Base-by-base conservation (phyloP, 495 filamentous ascomycete genomes). In the Podospora pseudopauciseta region DNA sequence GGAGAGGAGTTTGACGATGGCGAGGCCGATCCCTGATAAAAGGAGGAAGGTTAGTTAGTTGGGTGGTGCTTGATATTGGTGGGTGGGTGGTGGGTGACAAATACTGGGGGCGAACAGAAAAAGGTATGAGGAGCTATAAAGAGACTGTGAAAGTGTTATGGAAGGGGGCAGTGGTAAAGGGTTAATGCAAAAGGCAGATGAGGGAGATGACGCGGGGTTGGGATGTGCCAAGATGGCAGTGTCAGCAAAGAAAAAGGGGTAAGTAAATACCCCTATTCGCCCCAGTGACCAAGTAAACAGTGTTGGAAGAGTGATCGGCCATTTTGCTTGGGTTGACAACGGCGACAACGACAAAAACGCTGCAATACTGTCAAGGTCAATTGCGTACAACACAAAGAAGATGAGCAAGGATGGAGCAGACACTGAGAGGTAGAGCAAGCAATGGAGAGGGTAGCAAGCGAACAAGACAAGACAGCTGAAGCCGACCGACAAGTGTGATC, bases 1-100 rank as follows among this genome's bases (percentile, higher is more conserved):
- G 69, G 84, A 75, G 73, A 82, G 82, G 19, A 68, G 53, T 32
- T 74, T 65, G 23, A 77, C 34, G 3, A 88, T 66, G 20, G 77
- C 79, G 57, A 75, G 75, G 62, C 85, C 85, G 68, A 87, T 80
- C 44, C 85, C 84, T 82, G 23, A 58, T 15, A 58, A 13, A 23
- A 23, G n/a, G n/a, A 5, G 55, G 23, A 11, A 19, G 15, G 55
- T 19, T 58, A 20, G n/a, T 19, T 58, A 23, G 54, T 18, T 56
- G 1, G 23, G 23, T 23, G 23, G 23, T 23, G 1, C 23, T 23
- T 23, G 23, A 23, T 23, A 23, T 23, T 23, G 23, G 23, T 23
- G 23, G 23, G 23, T 20, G 19, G 6, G 19, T 20, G 54, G 54
- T 56, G 11, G 54, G 54, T 56, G 54, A 56, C 16, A 20, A 56